A percentile compares a stretch with the other conserved stretches of the same genome.
Evolutionary conservation across 257 asterid genomes (phyloP).

Genomic region (Salvia rosmarinus): DNA sequence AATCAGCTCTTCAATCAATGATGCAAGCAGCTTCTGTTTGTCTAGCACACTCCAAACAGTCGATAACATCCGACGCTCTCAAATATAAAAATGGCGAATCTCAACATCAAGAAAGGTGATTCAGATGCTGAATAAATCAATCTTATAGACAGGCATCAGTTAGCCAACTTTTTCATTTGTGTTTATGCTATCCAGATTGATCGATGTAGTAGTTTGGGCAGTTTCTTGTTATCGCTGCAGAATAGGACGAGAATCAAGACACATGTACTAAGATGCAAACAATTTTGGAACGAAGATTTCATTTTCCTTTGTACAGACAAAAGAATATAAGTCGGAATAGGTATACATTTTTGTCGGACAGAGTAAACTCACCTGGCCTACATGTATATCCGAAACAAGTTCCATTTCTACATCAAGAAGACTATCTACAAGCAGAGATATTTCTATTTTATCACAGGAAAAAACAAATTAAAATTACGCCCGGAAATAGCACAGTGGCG

Average conservation of each 20-base stretch:
- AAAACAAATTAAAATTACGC: conserved; percentile 14
- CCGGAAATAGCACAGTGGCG: conserved; percentile 8
- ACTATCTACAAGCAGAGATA: conserved; percentile 1
- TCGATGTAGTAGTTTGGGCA: not conserved
- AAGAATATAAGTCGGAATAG: conserved; percentile 22
- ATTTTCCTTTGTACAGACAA: conserved; percentile 34
- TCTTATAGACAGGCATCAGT: not conserved
- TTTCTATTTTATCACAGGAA: conserved; percentile 2
- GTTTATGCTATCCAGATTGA: not conserved
- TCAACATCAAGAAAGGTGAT: not conserved
- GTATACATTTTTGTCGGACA: conserved; percentile 10
- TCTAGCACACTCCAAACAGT: not conserved
- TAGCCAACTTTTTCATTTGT: not conserved
- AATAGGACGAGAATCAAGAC: not conserved
- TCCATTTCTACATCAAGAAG: conserved; percentile 17
- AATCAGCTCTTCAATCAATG: not conserved
- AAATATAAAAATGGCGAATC: not conserved
- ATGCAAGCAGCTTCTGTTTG: not conserved
- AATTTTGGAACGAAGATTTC: not conserved
- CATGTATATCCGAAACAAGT: not conserved
- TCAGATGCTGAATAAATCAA: not conserved
- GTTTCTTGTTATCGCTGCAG: too few relatives aligned
- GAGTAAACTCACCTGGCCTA: conserved; percentile 27
- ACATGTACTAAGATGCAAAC: not conserved
- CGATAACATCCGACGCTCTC: too few relatives aligned